These are phyloP conservation scores for Magnusiomyces ingens DNA, from an alignment of 1,139 yeast genomes.

Conservation along the genomic window DNA sequence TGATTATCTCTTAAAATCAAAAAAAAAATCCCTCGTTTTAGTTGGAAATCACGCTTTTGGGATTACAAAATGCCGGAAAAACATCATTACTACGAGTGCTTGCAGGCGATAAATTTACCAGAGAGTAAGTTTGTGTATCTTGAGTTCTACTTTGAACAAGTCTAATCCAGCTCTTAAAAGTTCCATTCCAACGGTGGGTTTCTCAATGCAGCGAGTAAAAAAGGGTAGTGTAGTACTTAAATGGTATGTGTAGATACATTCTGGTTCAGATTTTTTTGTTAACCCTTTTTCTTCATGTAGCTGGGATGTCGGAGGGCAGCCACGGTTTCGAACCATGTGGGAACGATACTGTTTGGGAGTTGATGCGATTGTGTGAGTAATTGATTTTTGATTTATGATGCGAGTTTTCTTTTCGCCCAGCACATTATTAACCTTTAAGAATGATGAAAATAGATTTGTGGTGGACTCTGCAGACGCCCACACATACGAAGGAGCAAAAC, in stretches of 20 bases:
- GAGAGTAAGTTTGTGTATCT: slow-evolving; percentile 26
- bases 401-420: too few relatives aligned
- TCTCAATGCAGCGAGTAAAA: slow-evolving; percentile 35
- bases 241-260: slow-evolving; percentile 25
- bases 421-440: not conserved
- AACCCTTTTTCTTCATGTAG: slow-evolving; percentile 15
- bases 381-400: too few relatives aligned
- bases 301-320: slow-evolving; percentile 40
- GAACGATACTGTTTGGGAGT: slow-evolving; percentile 38
- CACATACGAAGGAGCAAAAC: slow-evolving; percentile 28
- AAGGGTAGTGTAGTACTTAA: slow-evolving; percentile 36
- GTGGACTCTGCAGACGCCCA: slow-evolving; percentile 35
- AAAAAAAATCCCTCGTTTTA: slow-evolving; percentile 10
- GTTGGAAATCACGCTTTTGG: slow-evolving; percentile 35
- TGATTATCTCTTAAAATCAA: not conserved
- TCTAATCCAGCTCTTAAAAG: slow-evolving; percentile 15
- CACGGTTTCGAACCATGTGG: slow-evolving; percentile 38
- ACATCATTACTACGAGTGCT: slow-evolving; percentile 33
- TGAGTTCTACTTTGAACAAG: not conserved
- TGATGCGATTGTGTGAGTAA: slow-evolving; percentile 33
- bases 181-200: slow-evolving; percentile 38
- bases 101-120: slow-evolving; percentile 33
- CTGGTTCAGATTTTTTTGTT: not conserved
- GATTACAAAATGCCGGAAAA: slow-evolving; percentile 39
- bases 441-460: slow-evolving; percentile 24